Conservation (phyloP, 2,329 filamentous ascomycete genomes). For the Huntiella savannae region DNA sequence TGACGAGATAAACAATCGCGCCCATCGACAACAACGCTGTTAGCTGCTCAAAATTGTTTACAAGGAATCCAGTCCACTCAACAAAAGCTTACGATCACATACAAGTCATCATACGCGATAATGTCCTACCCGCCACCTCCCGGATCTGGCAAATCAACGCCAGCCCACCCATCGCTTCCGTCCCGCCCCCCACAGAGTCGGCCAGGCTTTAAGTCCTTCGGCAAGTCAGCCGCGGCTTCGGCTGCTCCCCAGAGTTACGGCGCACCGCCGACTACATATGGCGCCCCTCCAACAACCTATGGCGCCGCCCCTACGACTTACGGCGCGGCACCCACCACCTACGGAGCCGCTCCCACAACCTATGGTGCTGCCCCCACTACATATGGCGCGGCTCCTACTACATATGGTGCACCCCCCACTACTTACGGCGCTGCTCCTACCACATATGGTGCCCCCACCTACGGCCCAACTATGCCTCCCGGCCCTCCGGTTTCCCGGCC, state of each 20-base stretch:
- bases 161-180: slow-evolving; percentile 46
- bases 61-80: too few relatives aligned
- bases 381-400: slow-evolving; percentile 12
- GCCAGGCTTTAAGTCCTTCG: slow-evolving; percentile 30
- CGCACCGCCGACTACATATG: slow-evolving; percentile 6
- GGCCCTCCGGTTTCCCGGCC: slow-evolving; percentile 26
- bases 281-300: slow-evolving; percentile 3
- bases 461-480: neutral
- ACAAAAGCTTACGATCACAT: too few relatives aligned
- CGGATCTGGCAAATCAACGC: slow-evolving; percentile 31
- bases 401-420: neutral
- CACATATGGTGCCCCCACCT: neutral
- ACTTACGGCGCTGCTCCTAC: neutral
- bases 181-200: slow-evolving; percentile 51
- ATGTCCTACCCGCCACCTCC: slow-evolving; percentile 79
- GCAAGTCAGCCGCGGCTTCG: slow-evolving; percentile 17
- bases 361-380: slow-evolving; percentile 16
- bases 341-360: slow-evolving; percentile 17
- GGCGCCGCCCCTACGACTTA: slow-evolving; percentile 20
- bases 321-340: slow-evolving; percentile 24
- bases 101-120: slow-evolving; percentile 17
- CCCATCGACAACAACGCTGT: too few relatives aligned
- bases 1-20: too few relatives aligned
- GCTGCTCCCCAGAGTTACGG: slow-evolving; percentile 22
- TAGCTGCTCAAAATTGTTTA: too few relatives aligned